A percentile compares a stretch with the other conserved stretches of the same genome.
Conservation (phyloP, 148 eudicot species). For the Cornus controversa region DNA sequence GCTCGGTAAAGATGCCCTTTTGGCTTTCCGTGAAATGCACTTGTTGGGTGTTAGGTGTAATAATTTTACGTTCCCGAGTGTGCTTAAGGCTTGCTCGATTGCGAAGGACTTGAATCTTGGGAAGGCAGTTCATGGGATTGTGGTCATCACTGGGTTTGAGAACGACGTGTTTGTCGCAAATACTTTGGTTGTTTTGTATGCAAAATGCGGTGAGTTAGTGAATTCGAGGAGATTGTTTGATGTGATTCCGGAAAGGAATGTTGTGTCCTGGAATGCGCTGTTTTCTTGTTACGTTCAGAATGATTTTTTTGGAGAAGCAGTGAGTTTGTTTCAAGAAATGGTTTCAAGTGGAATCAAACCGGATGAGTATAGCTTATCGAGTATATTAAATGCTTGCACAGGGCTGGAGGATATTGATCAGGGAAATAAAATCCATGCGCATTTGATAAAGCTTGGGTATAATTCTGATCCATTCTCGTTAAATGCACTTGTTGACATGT, state of each 20-base stretch:
- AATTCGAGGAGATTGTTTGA: not conserved
- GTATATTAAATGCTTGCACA: slow-evolving; percentile 61
- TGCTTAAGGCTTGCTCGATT: slow-evolving; percentile 65
- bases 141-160: slow-evolving; percentile 2
- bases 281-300: not conserved
- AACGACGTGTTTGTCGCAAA: not conserved
- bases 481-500: not conserved
- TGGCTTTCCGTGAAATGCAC: slow-evolving; percentile 58
- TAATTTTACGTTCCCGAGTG: slow-evolving; percentile 68
- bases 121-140: slow-evolving; percentile 62
- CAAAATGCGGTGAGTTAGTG: not conserved
- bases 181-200: not conserved
- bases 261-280: not conserved
- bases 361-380: slow-evolving; percentile 50
- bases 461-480: slow-evolving; percentile 58
- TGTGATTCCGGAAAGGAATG: not conserved
- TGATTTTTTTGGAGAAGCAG: not conserved
- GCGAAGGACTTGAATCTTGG: slow-evolving; percentile 54
- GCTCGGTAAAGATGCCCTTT: slow-evolving; percentile 9
- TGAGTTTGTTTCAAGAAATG: not conserved
- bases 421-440: slow-evolving; percentile 65
- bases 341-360: not conserved
- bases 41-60: slow-evolving; percentile 52
- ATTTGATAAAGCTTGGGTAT: slow-evolving; percentile 59
- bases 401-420: slow-evolving; percentile 37